phyloP scores from a whole-genome alignment of 2,329 filamentous ascomycete species.

The Alternaria sp. region DNA sequence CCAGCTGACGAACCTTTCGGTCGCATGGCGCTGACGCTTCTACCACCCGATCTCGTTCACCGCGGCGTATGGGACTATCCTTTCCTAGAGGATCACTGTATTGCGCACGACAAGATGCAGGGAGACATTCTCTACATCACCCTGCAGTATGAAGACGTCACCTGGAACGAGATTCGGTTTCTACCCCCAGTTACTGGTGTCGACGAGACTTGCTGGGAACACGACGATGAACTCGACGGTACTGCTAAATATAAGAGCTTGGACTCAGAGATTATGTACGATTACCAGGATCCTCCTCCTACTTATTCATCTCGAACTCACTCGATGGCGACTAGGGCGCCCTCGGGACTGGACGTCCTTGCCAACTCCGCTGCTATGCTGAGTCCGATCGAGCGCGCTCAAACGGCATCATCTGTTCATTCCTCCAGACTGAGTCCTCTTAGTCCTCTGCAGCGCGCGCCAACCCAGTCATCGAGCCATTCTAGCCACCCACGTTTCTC shows the following conservation, averaged over 20 bases:
- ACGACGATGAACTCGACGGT: conserved; percentile 53
- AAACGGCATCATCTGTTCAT: conserved; percentile 28
- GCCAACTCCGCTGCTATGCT: conserved; percentile 50
- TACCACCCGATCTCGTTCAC: conserved; percentile 46
- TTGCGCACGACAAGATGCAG: conserved; percentile 54
- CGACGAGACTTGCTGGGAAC: conserved; percentile 51
- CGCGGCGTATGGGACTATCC: conserved; percentile 52
- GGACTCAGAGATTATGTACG: conserved; percentile 54
- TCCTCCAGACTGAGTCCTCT: conserved; percentile 22
- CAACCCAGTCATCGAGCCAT: conserved; percentile 28
- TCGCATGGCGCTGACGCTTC: conserved; percentile 49
- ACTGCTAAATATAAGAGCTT: conserved; percentile 48
- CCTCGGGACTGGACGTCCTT: conserved; percentile 50
- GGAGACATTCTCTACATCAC: conserved; percentile 54
- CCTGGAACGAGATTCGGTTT: conserved; percentile 52
- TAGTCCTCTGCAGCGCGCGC: conserved; percentile 22
- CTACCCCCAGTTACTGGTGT: conserved; percentile 43
- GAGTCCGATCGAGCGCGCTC: conserved; percentile 44
- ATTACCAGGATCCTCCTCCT: conserved; percentile 54
- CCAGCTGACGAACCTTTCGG: conserved; percentile 50
- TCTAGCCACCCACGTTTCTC: conserved; percentile 38
- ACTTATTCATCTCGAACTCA: conserved; percentile 54
- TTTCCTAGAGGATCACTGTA: conserved; percentile 53
- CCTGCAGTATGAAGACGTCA: conserved; percentile 51
- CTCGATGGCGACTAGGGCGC: conserved; percentile 49